Evolutionary conservation across 164 flowering plant genomes (phyloP).

Genomic region (Warburgia ugandensis): DNA sequence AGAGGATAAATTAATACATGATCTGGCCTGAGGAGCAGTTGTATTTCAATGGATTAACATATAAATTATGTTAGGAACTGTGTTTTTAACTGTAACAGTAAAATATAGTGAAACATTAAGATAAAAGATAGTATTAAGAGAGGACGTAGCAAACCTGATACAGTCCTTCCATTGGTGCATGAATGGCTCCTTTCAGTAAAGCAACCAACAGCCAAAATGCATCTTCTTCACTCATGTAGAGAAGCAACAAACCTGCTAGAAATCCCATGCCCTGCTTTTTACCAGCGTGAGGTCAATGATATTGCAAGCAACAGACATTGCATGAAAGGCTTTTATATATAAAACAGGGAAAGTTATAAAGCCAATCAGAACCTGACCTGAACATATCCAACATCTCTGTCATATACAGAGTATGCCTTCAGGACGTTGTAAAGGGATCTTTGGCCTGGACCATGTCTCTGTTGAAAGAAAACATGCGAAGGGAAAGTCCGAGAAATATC

Average conservation of each 20-base stretch:
- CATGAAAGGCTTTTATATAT: background rate
- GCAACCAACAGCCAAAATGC: slow-evolving; percentile 98
- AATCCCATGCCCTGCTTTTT: slow-evolving; percentile 94
- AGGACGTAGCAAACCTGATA: slow-evolving; percentile 50
- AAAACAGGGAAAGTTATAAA: background rate
- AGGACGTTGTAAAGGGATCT: slow-evolving; percentile 97
- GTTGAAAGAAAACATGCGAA: slow-evolving; percentile 96
- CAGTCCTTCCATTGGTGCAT: slow-evolving; percentile 98
- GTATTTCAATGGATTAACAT: too few species aligned
- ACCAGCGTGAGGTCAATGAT: slow-evolving; percentile 3
- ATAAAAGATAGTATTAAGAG: background rate
- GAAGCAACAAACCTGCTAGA: slow-evolving; percentile 90
- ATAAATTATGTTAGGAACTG: too few species aligned
- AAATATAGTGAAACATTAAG: too few species aligned
- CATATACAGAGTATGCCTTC: slow-evolving; percentile 96
- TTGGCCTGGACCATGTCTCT: slow-evolving; percentile 99
- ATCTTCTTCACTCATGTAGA: slow-evolving; percentile 99
- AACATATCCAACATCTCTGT: slow-evolving; percentile 97
- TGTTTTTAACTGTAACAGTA: too few species aligned
- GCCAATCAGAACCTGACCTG: slow-evolving; percentile 47
- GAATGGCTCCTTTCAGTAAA: slow-evolving; percentile 91
- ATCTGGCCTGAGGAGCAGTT: too few species aligned
- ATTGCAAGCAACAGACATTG: background rate
- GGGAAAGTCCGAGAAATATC: slow-evolving; percentile 99
- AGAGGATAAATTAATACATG: too few species aligned